Evolutionary conservation across 176 grass and related monocot species (phyloP).

Genomic region (Raddia distichophylla): DNA sequence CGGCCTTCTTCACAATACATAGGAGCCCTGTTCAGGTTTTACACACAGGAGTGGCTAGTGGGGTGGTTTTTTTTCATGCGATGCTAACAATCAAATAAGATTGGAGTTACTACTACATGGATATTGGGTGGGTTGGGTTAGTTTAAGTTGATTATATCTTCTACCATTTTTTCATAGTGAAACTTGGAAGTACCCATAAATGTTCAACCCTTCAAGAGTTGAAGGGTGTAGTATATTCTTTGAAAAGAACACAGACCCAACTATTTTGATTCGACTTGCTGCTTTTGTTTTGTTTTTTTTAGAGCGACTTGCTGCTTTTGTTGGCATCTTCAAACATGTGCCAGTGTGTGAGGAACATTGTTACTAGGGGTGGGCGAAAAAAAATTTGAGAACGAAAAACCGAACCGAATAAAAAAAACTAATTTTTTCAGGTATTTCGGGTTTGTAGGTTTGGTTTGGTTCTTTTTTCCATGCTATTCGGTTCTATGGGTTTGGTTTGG

Average conservation of each 20-base stretch:
- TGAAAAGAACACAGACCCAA: neutral
- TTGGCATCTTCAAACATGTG: neutral
- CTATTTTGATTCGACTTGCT: neutral
- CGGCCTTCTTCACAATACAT: conserved; percentile 1
- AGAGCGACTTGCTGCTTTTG: conserved; percentile 1
- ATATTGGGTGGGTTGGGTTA: conserved; percentile 2
- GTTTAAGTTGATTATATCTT: conserved; percentile 30
- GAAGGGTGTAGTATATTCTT: conserved; percentile 27
- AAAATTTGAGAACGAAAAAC: no score
- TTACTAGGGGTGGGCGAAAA: no score
- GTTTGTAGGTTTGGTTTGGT: no score
- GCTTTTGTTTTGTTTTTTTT: no score
- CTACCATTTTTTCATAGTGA: conserved; percentile 9
- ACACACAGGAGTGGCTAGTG: neutral
- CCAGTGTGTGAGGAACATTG: no score
- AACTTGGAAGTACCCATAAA: neutral
- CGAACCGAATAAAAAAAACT: no score
- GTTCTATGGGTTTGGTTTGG: no score
- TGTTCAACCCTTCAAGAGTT: neutral
- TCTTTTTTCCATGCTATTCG: no score
- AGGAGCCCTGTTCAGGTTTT: conserved; percentile 24
- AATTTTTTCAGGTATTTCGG: no score
- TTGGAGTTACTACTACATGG: conserved; percentile 10
- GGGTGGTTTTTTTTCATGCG: neutral
- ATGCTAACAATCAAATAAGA: conserved; percentile 24